Evolutionary conservation across 768 basidiomycete genomes (phyloP).

Genomic region (Neoboletus brunneissimus): DNA sequence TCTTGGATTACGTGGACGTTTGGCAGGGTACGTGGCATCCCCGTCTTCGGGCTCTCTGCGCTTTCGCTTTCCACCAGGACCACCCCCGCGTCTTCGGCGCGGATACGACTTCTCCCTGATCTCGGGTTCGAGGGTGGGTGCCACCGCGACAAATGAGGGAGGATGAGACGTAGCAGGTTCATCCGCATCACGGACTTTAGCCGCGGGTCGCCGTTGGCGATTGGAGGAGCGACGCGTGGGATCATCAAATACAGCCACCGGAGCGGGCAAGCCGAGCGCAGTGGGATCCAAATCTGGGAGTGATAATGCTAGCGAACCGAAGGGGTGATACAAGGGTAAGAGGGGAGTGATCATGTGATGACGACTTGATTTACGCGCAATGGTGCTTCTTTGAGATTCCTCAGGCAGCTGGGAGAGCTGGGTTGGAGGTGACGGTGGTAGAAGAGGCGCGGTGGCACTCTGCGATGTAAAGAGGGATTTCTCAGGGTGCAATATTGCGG

Average conservation of each 20-base stretch:
- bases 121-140: constrained; percentile 24
- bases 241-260: constrained; percentile 44
- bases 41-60: constrained; percentile 60
- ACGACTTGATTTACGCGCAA: constrained; percentile 13
- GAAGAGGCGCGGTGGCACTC: constrained; percentile 14
- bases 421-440: constrained; percentile 14
- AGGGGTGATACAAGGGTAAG: constrained; percentile 67
- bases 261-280: constrained; percentile 53
- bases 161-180: constrained; percentile 20
- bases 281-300: constrained; percentile 62
- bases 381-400: constrained; percentile 15
- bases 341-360: constrained; percentile 38
- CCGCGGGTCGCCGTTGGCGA: constrained; percentile 46
- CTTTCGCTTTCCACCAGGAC: constrained; percentile 47
- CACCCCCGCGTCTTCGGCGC: constrained; percentile 45
- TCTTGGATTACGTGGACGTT: constrained; percentile 56
- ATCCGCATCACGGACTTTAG: constrained; percentile 50
- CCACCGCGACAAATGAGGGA: constrained; percentile 8
- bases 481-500: constrained; percentile 26
- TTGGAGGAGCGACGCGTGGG: constrained; percentile 41
- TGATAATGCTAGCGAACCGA: constrained; percentile 60
- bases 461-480: constrained; percentile 15
- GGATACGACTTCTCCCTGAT: constrained; percentile 48
- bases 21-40: constrained; percentile 70
- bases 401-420: constrained; percentile 10